Conservation (phyloP, 2,329 filamentous ascomycete genomes). For the Aspergillus pseudotamarii region DNA sequence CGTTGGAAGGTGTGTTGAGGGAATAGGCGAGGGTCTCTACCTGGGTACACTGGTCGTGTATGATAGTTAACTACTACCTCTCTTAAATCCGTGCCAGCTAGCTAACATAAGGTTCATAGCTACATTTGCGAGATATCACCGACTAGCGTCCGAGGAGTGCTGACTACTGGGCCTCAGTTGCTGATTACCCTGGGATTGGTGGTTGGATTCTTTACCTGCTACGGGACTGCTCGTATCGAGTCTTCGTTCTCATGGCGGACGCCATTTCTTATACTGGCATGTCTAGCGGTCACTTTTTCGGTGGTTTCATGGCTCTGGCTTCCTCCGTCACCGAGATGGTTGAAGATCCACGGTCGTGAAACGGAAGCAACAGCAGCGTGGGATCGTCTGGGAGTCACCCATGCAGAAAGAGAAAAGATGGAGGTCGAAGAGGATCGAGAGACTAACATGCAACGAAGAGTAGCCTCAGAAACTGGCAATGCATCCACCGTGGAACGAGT, state of each 20-base stretch:
- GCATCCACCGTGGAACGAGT: slow-evolving; percentile 4
- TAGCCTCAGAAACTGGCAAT: slow-evolving; percentile 8
- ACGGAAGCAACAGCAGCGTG: slow-evolving; percentile 50
- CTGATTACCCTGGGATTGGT: slow-evolving; percentile 55
- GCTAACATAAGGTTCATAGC: slow-evolving; percentile 28
- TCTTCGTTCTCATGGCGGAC: slow-evolving; percentile 59
- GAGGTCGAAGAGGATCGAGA: slow-evolving; percentile 38
- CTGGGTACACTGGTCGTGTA: slow-evolving; percentile 59
- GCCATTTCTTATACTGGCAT: slow-evolving; percentile 56
- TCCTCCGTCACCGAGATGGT: slow-evolving; percentile 62
- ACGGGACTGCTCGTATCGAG: slow-evolving; percentile 53
- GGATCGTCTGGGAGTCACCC: slow-evolving; percentile 47
- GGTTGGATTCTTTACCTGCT: slow-evolving; percentile 63
- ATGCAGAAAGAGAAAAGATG: slow-evolving; percentile 52
- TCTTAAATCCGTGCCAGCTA: slow-evolving; percentile 30
- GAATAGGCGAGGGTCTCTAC: slow-evolving; percentile 62
- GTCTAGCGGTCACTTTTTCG: slow-evolving; percentile 45
- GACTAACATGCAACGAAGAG: slow-evolving; percentile 4
- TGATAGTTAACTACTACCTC: background rate
- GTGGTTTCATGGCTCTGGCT: slow-evolving; percentile 45
- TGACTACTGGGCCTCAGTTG: slow-evolving; percentile 59
- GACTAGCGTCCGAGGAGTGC: slow-evolving; percentile 50
- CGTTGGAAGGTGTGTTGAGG: slow-evolving; percentile 57
- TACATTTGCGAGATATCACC: slow-evolving; percentile 65
- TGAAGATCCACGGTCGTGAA: slow-evolving; percentile 52